Conservation (phyloP, 2,329 filamentous ascomycete genomes). For the Sclerotiophoma versabilis region DNA sequence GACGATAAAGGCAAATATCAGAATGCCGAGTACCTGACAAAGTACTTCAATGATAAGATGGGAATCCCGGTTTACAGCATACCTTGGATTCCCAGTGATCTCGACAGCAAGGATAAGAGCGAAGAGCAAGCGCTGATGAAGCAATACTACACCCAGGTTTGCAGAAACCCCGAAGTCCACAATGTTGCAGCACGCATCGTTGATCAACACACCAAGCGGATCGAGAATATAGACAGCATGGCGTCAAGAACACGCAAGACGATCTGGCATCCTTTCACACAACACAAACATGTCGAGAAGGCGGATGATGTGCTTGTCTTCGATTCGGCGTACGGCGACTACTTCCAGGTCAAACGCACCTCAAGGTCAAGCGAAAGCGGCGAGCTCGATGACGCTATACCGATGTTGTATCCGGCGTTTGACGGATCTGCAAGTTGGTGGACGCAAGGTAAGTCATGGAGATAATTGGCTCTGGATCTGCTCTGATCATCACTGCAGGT, state of each 20-base stretch:
- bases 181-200: slow-evolving; percentile 62
- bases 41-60: slow-evolving; percentile 67
- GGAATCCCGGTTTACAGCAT: slow-evolving; percentile 65
- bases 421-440: slow-evolving; percentile 91
- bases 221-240: slow-evolving; percentile 68
- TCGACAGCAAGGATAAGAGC: slow-evolving; percentile 34
- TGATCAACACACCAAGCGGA: slow-evolving; percentile 61
- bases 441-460: slow-evolving; percentile 69
- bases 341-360: slow-evolving; percentile 69
- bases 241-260: slow-evolving; percentile 59
- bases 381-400: slow-evolving; percentile 21
- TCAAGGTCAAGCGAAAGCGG: slow-evolving; percentile 22
- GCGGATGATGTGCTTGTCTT: slow-evolving; percentile 73
- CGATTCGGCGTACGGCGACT: slow-evolving; percentile 80
- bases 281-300: slow-evolving; percentile 70
- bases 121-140: slow-evolving; percentile 66
- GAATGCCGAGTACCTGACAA: slow-evolving; percentile 71
- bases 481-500: slow-evolving; percentile 41
- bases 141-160: slow-evolving; percentile 65
- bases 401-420: slow-evolving; percentile 70
- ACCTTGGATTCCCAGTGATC: slow-evolving; percentile 63
- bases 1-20: slow-evolving; percentile 67
- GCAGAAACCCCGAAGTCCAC: slow-evolving; percentile 49
- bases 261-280: slow-evolving; percentile 90
- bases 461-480: too few species aligned